Conservation (phyloP, 306 rosid species). For the Hippophae tibetana region DNA sequence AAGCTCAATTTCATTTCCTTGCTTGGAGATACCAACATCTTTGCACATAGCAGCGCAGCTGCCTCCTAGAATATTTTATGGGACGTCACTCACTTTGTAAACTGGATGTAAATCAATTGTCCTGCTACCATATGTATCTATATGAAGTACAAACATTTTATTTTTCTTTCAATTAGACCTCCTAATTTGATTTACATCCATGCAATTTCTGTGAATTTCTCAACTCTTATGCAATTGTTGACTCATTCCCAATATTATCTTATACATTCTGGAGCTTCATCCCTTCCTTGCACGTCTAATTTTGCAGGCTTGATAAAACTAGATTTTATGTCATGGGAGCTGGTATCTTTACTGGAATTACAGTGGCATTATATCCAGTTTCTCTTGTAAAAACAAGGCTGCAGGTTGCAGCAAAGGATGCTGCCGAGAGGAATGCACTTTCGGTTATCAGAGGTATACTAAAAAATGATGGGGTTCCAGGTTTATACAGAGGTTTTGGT, state of each 20-base stretch:
- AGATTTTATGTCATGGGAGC: conserved; percentile 81
- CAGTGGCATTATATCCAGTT: conserved; percentile 76
- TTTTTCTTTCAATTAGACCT: too few species aligned
- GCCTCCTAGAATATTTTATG: too few species aligned
- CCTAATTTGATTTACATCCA: too few species aligned
- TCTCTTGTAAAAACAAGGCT: conserved; percentile 83
- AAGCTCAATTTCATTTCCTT: too few species aligned
- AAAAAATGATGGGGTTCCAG: conserved; percentile 72
- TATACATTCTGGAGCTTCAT: background rate
- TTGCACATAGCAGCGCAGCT: too few species aligned
- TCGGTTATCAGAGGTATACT: conserved; percentile 66
- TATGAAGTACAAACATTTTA: too few species aligned
- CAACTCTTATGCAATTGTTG: too few species aligned
- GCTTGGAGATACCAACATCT: too few species aligned
- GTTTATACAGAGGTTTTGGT: conserved; percentile 81
- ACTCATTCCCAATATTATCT: background rate
- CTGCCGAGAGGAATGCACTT: conserved; percentile 58
- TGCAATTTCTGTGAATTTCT: background rate
- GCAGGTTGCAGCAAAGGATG: conserved; percentile 74
- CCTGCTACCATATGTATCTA: too few species aligned
- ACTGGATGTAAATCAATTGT: too few species aligned
- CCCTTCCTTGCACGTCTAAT: conserved; percentile 8
- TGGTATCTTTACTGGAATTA: conserved; percentile 79
- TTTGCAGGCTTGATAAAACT: conserved; percentile 73
- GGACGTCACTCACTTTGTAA: too few species aligned